phyloP scores from a whole-genome alignment of 2,329 filamentous ascomycete genomes.

The Aspergillus fructus region DNA sequence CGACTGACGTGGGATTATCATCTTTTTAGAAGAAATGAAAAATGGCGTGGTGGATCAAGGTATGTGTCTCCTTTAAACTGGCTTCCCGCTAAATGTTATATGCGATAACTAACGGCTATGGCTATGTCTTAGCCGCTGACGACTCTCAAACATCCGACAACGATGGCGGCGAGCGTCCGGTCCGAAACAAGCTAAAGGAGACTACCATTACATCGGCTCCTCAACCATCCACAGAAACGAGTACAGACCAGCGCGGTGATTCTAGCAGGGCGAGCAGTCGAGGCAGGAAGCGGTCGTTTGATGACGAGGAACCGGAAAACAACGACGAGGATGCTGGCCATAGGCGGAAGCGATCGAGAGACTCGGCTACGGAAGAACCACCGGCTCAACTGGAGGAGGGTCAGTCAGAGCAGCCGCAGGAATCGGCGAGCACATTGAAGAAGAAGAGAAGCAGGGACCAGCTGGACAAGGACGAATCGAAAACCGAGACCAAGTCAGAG shows the following conservation, averaged over 20 bases:
- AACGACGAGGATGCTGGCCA: slow-evolving; percentile 29
- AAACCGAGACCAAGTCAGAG: slow-evolving; percentile 16
- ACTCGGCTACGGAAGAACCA: slow-evolving; percentile 36
- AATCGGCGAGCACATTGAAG: slow-evolving; percentile 25
- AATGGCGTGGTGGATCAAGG: slow-evolving; percentile 16
- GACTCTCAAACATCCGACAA: slow-evolving; percentile 36
- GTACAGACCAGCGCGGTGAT: slow-evolving; percentile 11
- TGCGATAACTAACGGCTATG: not conserved
- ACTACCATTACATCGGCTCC: slow-evolving; percentile 54
- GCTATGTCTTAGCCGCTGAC: slow-evolving; percentile 18
- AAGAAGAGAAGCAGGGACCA: slow-evolving; percentile 48
- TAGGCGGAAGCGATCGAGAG: slow-evolving; percentile 45
- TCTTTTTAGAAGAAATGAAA: slow-evolving; percentile 4
- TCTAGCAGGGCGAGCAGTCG: slow-evolving; percentile 24
- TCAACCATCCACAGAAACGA: slow-evolving; percentile 11
- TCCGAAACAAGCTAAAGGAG: slow-evolving; percentile 61
- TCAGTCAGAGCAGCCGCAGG: slow-evolving; percentile 24
- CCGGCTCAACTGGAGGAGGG: slow-evolving; percentile 15
- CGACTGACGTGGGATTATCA: not conserved
- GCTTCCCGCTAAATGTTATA: not conserved
- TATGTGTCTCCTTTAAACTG: slow-evolving; percentile 6
- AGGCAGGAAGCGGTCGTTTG: slow-evolving; percentile 37
- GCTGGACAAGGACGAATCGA: slow-evolving; percentile 37
- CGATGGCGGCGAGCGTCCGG: slow-evolving; percentile 54
- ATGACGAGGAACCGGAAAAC: slow-evolving; percentile 31